Base-by-base conservation (phyloP, 73 alveolate species). In the Durusdinium trenchii region DNA sequence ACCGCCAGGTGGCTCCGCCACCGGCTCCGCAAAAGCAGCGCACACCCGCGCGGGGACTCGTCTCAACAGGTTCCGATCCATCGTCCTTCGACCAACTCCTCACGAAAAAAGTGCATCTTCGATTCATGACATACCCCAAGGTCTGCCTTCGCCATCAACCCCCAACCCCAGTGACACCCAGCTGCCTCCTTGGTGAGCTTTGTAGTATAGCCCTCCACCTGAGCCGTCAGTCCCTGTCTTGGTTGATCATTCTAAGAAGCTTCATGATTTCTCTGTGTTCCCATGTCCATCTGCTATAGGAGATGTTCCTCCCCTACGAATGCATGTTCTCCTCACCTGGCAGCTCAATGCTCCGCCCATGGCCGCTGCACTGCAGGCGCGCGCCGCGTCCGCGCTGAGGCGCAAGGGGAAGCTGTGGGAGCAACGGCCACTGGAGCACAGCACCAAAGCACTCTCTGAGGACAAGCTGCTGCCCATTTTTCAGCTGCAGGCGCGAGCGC, bases 391-490 rank as follows among this genome's bases (percentile, higher is more conserved):
- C 46, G 81, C 87, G 76, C 89, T 67, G 61, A 91, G 60, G 35
- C 97, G 97, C 97, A 91, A 20, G 10, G 97, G 97, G 76, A 91
- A 91, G 51, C 78, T 36, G 57, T 91, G 97, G 89, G 89, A 47
- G 12, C 78, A 75, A 57, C 97, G 86, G 78, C 86, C 97, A 35
- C 76, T 67, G 89, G 81, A 52, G 87, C 97, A 91, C 16, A 36
- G 38, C 45, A 91, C 97, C 89, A 64, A 47, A 16, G 86, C 46
- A 2, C 83, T 57, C 71, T 64, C 67, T 5, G 81, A 71, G 16
- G 96, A 48, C 18, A 47, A 45, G 86, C 42, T 60, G 52, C 73
- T 75, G 38, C 81, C 82, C 73, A 89, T 75, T 38, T 69, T 86
- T 32, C 51, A 42, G 57, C 69, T n/a, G 64, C 9, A 54, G 64